These are phyloP conservation scores for Hemerocallis citrina DNA, from an alignment of 106 monocot genomes.

Conservation along the genomic window DNA sequence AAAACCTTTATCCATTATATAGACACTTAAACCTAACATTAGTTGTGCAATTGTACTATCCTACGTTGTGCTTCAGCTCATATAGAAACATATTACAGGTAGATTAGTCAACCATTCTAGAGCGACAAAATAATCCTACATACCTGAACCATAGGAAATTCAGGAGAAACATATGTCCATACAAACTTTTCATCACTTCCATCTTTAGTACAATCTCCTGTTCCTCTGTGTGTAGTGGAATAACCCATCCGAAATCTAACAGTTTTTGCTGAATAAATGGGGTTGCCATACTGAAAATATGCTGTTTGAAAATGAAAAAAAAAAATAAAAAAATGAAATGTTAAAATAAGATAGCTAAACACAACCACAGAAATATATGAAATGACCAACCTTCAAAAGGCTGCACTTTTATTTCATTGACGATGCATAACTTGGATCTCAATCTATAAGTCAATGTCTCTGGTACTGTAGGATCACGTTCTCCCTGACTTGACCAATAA, in stretches of 20 bases:
- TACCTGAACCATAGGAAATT: constrained; percentile 75
- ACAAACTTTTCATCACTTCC: constrained; percentile 26
- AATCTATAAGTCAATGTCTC: constrained; percentile 49
- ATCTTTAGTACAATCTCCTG: neutral
- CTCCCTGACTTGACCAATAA: constrained; percentile 54
- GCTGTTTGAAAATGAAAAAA: constrained; percentile 20
- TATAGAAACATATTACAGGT: no score
- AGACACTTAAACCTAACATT: no score
- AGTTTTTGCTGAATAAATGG: constrained; percentile 64
- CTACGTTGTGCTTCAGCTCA: no score
- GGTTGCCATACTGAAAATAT: constrained; percentile 34
- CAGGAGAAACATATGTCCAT: constrained; percentile 83
- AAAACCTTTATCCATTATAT: no score
- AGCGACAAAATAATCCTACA: neutral
- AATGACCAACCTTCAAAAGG: constrained; percentile 40
- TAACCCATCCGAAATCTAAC: constrained; percentile 74
- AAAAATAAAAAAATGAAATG: neutral
- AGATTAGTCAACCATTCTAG: no score
- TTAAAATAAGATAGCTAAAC: neutral
- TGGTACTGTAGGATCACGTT: constrained; percentile 26
- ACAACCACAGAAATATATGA: neutral
- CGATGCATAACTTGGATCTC: constrained; percentile 31
- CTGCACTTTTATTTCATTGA: constrained; percentile 40
- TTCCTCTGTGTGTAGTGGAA: constrained; percentile 1
- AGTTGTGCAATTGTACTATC: no score